phyloP scores from a whole-genome alignment of 1,284 basidiomycete genomes.

The Papiliotrema nemorosa region DNA sequence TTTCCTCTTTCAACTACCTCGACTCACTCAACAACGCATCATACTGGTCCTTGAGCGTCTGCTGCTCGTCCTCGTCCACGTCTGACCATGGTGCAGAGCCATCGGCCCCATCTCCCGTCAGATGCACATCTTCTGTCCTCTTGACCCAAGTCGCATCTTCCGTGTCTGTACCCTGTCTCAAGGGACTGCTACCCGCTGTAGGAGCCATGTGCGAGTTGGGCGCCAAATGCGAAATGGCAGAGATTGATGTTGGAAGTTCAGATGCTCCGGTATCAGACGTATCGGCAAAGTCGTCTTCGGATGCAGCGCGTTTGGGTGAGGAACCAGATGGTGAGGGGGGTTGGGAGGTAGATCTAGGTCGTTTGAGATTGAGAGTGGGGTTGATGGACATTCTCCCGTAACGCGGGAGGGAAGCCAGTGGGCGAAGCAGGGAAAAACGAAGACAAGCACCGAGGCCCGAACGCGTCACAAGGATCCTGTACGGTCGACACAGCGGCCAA shows the following conservation, averaged over 20 bases:
- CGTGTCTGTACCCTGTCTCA: conserved; percentile 16
- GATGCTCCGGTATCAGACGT: conserved; percentile 18
- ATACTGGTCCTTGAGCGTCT: conserved; percentile 18
- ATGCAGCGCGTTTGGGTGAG: conserved; percentile 45
- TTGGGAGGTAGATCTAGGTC: conserved; percentile 29
- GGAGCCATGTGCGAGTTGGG: conserved; percentile 1
- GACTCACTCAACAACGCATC: conserved; percentile 22
- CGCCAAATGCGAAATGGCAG: conserved; percentile 3
- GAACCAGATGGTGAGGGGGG: conserved; percentile 33
- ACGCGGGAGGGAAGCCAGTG: not conserved
- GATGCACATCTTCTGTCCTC: conserved; percentile 35
- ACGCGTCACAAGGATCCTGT: too few species aligned
- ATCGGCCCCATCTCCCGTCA: conserved; percentile 9
- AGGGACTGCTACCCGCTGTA: conserved; percentile 18
- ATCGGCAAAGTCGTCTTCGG: conserved; percentile 37
- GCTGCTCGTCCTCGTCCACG: not conserved
- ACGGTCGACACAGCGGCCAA: too few species aligned
- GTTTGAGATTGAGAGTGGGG: conserved; percentile 17
- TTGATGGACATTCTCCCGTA: conserved; percentile 1
- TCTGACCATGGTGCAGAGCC: too few species aligned
- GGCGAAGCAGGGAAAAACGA: not conserved
- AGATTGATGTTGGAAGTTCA: not conserved
- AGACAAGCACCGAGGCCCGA: too few species aligned
- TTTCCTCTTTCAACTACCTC: not conserved
- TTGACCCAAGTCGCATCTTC: conserved; percentile 31